Evolutionary conservation across 2,329 filamentous ascomycete genomes (phyloP), one percentile per base, ranked within the genome.

Genomic region (Triangularia verruculosa): DNA sequence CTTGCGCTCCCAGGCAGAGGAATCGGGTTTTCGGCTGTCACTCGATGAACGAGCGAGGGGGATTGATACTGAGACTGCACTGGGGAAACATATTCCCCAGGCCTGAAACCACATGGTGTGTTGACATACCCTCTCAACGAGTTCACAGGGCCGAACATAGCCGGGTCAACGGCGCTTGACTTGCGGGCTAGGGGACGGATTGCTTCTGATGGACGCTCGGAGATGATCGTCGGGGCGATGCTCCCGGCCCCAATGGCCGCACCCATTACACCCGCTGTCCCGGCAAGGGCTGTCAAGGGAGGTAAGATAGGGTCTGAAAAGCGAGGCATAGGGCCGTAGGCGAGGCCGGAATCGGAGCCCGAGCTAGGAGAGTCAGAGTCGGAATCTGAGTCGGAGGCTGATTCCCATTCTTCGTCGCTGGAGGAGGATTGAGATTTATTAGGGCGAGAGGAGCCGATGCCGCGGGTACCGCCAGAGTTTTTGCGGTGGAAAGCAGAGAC

Each of bases 91-190:
- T 68, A 62, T 60, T 74, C 62, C 70, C 72, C 66, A 71, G 74
- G 55, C 75, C 76, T 60, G 65, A 85, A 86, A 12, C 84, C 84
- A 67, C 83, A 86, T 8, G 85, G 84, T 20, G 78, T 81, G 71
- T 78, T 83, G 70, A 84, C 79, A 75, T 80, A 77, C 32, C 82
- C 86, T 65, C 79, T 82, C 28, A 87, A 79, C n/a, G 84, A 88
- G 72, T 87, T 89, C 61, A 82, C 75, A 13, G 84, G 86, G 3
- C 85, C 86, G 71, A 87, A 88, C 43, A 85, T 76, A 64, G 78
- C 76, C 12, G 85, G 86, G 66, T 87, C 85, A 55, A 87, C 85
- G 25, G 85, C 74, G 20, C 82, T 83, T 56, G 75, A 78, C 71
- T 80, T 82, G 57, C 77, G 73, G 55, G 71, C 65, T 53, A 68